Evolutionary conservation across 306 rosid genomes (phyloP).

Genomic region (Spatholobus suberectus): DNA sequence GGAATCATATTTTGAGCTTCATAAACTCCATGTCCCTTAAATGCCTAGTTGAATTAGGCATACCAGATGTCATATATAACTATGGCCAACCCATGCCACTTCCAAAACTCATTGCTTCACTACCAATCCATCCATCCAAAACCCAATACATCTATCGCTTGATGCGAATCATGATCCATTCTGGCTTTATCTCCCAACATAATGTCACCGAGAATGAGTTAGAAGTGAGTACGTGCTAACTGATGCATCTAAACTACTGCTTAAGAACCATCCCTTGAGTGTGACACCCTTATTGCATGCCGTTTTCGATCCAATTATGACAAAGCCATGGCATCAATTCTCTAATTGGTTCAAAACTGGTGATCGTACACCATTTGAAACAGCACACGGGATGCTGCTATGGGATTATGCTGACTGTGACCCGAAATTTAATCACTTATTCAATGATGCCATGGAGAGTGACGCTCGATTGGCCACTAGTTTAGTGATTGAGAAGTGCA

Average conservation of each 20-base stretch:
- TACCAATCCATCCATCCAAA: slow-evolving; percentile 26
- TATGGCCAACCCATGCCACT: slow-evolving; percentile 42
- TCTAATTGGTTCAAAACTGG: slow-evolving; percentile 25
- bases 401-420: background rate
- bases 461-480: background rate
- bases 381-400: background rate
- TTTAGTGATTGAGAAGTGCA: slow-evolving; percentile 20
- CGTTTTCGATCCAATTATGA: background rate
- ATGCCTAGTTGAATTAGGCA: slow-evolving; percentile 31
- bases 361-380: background rate
- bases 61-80: slow-evolving; percentile 34
- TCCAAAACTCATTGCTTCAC: slow-evolving; percentile 34
- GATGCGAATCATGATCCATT: slow-evolving; percentile 37
- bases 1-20: slow-evolving; percentile 36
- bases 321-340: background rate
- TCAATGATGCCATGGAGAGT: slow-evolving; percentile 19
- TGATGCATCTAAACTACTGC: background rate
- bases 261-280: background rate
- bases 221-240: slow-evolving; percentile 18
- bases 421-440: background rate
- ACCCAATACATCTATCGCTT: background rate
- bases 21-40: slow-evolving; percentile 36
- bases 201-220: background rate
- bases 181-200: slow-evolving; percentile 12
- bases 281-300: background rate